phyloP scores from a whole-genome alignment of 441 rosid genomes.

The Capsella rubella region DNA sequence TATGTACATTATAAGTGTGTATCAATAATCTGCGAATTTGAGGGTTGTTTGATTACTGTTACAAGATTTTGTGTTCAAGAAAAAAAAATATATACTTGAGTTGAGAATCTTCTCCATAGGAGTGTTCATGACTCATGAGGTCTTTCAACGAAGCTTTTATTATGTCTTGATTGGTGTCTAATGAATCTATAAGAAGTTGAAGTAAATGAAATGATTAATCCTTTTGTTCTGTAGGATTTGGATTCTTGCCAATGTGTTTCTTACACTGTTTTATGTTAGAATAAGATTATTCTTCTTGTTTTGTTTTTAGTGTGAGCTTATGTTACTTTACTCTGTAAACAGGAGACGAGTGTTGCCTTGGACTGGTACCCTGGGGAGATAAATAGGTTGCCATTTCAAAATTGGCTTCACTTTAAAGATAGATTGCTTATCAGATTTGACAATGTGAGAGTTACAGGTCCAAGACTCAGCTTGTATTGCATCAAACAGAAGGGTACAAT shows the following conservation, averaged over 20 bases:
- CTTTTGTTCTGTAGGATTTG: background rate
- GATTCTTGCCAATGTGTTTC: constrained; percentile 1
- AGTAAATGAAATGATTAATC: background rate
- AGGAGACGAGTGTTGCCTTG: constrained; percentile 77
- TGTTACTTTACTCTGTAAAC: constrained; percentile 43
- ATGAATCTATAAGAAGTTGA: background rate
- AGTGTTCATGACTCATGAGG: background rate
- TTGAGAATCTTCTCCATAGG: background rate
- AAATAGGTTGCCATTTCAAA: no score
- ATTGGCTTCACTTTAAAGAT: no score
- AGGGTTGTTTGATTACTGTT: background rate
- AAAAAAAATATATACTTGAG: no score
- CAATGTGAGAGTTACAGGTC: no score
- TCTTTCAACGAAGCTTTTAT: background rate
- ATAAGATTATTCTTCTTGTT: constrained; percentile 20
- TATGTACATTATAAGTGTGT: no score
- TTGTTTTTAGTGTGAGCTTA: background rate
- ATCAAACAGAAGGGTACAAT: no score
- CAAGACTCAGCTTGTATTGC: no score
- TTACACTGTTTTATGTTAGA: background rate
- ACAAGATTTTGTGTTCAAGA: no score
- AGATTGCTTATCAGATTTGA: no score
- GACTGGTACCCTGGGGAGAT: constrained; percentile 76
- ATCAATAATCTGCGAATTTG: background rate
- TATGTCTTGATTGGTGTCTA: constrained; percentile 8